Evolutionary conservation across 495 filamentous ascomycete genomes (phyloP), one percentile per base, ranked within the genome.

Genomic region (Tuber indicum): DNA sequence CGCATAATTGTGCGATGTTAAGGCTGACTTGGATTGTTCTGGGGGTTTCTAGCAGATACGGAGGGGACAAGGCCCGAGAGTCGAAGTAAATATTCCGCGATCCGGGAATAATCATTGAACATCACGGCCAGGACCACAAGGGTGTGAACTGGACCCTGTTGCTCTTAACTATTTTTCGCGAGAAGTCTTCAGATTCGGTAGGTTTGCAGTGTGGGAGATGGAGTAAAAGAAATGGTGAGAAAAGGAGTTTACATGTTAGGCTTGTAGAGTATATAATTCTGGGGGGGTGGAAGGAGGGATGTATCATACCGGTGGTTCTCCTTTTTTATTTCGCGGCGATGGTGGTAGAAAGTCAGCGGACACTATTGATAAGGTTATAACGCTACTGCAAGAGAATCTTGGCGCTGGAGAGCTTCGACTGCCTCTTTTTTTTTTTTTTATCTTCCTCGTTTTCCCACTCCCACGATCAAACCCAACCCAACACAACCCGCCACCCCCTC

Each of bases 71-170:
- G 26, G 16, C 52, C n/a, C 12, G 52, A 32, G 52, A 62, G 52
- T 62, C 52, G 58, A 66, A 66, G 58, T 66, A 66, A 66, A 66
- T 66, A 66, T 36, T 66, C 58, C 58, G 58, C 58, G 26, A 66
- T 66, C 4, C 12, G 26, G 58, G 58, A 66, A 66, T 66, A 36
- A 36, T 66, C 58, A 19, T 66, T 36, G 58, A 66, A 66, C 26
- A 66, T 66, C 58, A 36, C 14, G 12, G 58, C 5, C 12, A 32
- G 16, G n/a, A 36, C 32, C 32, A 14, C 26, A 32, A 26, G 58
- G 58, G 6, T 66, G 58, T 66, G 58, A 66, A 36, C 26, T 66
- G 58, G 26, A 66, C 58, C 26, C 26, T 14, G 26, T 36, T 3
- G 58, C 58, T 66, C 58, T 36, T 66, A 26, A 66, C 58, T 16